These are phyloP conservation scores for Aspergillus brasiliensis DNA, from an alignment of 2,329 filamentous ascomycete species.

Conservation along the genomic window DNA sequence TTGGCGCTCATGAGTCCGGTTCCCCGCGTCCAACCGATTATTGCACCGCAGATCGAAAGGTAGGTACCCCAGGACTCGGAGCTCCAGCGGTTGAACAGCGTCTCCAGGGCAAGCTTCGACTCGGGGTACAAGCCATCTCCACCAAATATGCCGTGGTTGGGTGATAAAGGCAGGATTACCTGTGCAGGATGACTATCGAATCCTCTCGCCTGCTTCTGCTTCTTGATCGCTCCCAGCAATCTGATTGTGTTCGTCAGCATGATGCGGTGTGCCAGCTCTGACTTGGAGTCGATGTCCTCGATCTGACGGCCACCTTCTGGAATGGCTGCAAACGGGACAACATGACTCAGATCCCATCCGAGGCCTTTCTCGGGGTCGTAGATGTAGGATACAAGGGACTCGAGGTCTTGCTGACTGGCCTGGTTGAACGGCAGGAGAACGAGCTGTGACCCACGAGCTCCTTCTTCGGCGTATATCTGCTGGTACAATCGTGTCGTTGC, in stretches of 20 bases:
- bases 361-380: conserved; percentile 1
- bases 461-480: conserved; percentile 4
- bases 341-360: conserved; percentile 5
- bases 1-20: conserved; percentile 11
- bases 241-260: conserved; percentile 10
- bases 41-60: conserved; percentile 11
- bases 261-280: conserved; percentile 5
- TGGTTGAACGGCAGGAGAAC: conserved; percentile 12
- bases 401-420: conserved; percentile 5
- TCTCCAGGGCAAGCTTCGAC: conserved; percentile 8
- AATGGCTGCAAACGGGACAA: conserved; percentile 9
- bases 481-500: conserved; percentile 2
- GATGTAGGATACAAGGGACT: conserved; percentile 1
- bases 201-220: background rate
- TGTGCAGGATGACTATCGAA: conserved; percentile 10
- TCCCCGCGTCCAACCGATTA: conserved; percentile 9
- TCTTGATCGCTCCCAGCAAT: conserved; percentile 1
- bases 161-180: conserved; percentile 8
- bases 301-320: conserved; percentile 6
- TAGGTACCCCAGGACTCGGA: conserved; percentile 9
- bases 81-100: conserved; percentile 6
- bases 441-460: conserved; percentile 4
- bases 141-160: conserved; percentile 10
- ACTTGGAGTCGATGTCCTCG: conserved; percentile 6
- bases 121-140: conserved; percentile 11